Evolutionary conservation across 106 monocot genomes (phyloP).

Genomic region (Phalaenopsis aphrodite): DNA sequence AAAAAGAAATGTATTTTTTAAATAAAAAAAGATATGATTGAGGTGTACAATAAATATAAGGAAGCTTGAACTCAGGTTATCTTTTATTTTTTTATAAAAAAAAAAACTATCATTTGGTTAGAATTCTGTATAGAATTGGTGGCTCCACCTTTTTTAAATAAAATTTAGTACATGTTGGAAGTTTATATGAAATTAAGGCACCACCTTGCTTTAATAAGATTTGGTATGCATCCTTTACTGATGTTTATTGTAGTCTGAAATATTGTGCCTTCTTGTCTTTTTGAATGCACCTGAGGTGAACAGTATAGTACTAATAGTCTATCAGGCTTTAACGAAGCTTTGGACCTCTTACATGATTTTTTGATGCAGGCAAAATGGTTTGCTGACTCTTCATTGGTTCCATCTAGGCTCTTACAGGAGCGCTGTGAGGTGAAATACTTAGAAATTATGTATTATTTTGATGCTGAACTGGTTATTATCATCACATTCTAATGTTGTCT

Average conservation of each 20-base stretch:
- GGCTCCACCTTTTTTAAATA: background rate
- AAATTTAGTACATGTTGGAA: background rate
- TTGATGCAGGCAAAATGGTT: conserved; percentile 63
- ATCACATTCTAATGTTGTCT: background rate
- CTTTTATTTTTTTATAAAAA: background rate
- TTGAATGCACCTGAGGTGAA: background rate
- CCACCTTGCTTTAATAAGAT: background rate
- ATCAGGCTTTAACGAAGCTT: background rate
- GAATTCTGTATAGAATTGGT: background rate
- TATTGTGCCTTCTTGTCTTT: background rate
- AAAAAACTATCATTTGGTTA: background rate
- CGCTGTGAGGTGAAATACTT: conserved; percentile 72
- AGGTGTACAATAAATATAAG: background rate
- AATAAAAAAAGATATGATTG: background rate
- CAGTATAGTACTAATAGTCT: background rate
- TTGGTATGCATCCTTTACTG: background rate
- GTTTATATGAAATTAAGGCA: background rate
- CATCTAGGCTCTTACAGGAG: conserved; percentile 79
- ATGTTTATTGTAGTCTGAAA: background rate
- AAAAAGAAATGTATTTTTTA: background rate
- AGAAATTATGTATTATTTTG: background rate
- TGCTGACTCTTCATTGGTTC: conserved; percentile 64
- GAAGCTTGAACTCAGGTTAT: background rate
- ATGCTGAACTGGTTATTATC: background rate
- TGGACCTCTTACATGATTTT: background rate